These are phyloP conservation scores for Serendipita sp. DNA, from an alignment of 768 basidiomycete species.

Conservation along the genomic window DNA sequence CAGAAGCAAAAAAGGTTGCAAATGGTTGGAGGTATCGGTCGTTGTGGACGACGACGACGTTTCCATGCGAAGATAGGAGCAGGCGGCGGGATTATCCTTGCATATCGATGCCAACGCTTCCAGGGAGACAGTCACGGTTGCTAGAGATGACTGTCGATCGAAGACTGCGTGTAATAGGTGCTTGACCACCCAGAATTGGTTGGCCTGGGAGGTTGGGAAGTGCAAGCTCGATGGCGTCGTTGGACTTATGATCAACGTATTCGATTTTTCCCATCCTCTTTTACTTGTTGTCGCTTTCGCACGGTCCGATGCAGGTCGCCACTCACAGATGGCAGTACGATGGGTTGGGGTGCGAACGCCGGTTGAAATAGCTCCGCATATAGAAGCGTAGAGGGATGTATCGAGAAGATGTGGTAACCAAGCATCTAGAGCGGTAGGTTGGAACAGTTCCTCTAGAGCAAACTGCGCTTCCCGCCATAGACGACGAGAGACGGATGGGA, in stretches of 20 bases:
- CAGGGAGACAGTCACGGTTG: slow-evolving; percentile 17
- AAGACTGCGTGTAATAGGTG: neutral
- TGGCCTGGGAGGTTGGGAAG: neutral
- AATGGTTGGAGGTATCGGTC: neutral
- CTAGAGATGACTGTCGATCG: neutral
- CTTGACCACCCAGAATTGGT: neutral
- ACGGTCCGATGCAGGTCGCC: slow-evolving; percentile 45
- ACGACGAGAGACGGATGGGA: slow-evolving; percentile 28
- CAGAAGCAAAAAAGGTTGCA: neutral
- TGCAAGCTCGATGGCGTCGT: neutral
- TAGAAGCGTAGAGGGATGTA: slow-evolving; percentile 27
- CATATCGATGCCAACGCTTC: slow-evolving; percentile 48
- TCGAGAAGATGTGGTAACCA: slow-evolving; percentile 48
- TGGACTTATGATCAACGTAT: neutral
- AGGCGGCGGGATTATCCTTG: slow-evolving; percentile 42
- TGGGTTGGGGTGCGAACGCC: slow-evolving; percentile 34
- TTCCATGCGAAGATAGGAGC: slow-evolving; percentile 24
- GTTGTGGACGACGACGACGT: neutral
- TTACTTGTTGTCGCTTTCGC: slow-evolving; percentile 34
- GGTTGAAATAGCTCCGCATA: slow-evolving; percentile 43
- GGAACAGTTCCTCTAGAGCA: slow-evolving; percentile 43
- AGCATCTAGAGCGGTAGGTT: slow-evolving; percentile 47
- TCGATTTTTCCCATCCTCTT: slow-evolving; percentile 62
- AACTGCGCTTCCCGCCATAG: slow-evolving; percentile 35
- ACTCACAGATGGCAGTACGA: slow-evolving; percentile 36